phyloP scores from a whole-genome alignment of 176 grass and related monocot species.

The Ananas comosus region DNA sequence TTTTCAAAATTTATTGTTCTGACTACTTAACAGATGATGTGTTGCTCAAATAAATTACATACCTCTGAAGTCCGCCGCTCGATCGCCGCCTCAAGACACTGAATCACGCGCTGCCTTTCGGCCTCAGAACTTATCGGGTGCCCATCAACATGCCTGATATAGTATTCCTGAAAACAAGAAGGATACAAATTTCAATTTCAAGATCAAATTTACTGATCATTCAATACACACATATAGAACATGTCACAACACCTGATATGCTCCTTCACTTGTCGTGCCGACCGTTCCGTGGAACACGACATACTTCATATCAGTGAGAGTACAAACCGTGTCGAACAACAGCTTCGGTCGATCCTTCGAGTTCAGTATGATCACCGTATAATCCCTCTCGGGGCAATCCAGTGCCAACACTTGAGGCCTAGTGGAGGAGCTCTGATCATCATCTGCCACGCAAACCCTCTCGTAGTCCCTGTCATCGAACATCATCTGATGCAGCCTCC shows the following conservation, averaged over 20 bases:
- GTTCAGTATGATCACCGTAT: constrained; percentile 48
- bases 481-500: constrained; percentile 58
- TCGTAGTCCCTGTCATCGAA: constrained; percentile 18
- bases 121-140: constrained; percentile 34
- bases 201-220: neutral
- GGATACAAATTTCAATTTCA: neutral
- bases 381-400: constrained; percentile 45
- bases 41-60: neutral
- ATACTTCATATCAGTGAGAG: constrained; percentile 50
- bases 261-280: constrained; percentile 33
- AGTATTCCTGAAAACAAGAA: constrained; percentile 51
- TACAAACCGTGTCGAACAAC: constrained; percentile 60
- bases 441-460: constrained; percentile 1
- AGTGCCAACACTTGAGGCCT: constrained; percentile 18
- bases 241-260: constrained; percentile 47
- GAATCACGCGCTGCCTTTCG: constrained; percentile 35
- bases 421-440: neutral
- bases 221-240: neutral
- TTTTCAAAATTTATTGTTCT: too few relatives aligned
- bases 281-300: constrained; percentile 68
- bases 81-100: constrained; percentile 45
- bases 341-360: constrained; percentile 47
- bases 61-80: constrained; percentile 41
- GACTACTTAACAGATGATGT: too few relatives aligned
- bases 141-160: constrained; percentile 50